Evolutionary conservation across 352 stramenopile genomes (phyloP).

Genomic region (Phytophthora tentaculata): DNA sequence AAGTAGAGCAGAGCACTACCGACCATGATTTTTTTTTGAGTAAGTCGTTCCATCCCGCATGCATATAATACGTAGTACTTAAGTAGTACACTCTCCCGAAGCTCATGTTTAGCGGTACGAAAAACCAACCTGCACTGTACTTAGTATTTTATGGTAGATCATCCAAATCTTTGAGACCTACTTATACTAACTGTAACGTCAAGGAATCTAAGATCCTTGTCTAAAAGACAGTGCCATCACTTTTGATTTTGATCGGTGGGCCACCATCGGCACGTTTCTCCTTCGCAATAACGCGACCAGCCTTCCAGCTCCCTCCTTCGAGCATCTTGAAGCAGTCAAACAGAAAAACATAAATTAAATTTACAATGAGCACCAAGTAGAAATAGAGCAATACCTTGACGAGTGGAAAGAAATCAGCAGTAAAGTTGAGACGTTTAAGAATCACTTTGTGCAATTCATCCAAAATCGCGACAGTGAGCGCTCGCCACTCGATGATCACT

Average conservation of each 20-base stretch:
- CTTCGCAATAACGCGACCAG: slow-evolving; percentile 81
- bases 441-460: slow-evolving; percentile 80
- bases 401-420: slow-evolving; percentile 77
- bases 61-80: no score
- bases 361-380: slow-evolving; percentile 10
- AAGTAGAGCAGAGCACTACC: no score
- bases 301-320: slow-evolving; percentile 88
- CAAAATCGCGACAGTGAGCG: slow-evolving; percentile 80
- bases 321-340: slow-evolving; percentile 56
- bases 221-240: slow-evolving; percentile 88
- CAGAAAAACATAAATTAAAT: background rate
- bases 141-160: no score
- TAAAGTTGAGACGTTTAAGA: slow-evolving; percentile 66
- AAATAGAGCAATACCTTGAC: slow-evolving; percentile 66
- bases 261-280: slow-evolving; percentile 71
- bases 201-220: no score
- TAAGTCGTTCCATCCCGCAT: no score
- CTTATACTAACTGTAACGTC: no score
- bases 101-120: no score
- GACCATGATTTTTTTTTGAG: no score
- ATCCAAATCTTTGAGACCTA: no score
- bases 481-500: slow-evolving; percentile 89
- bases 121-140: no score
- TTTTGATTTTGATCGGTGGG: slow-evolving; percentile 86
- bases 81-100: no score